phyloP scores from a whole-genome alignment of 2,329 filamentous ascomycete species.

The Paecilomyces dactylethromorphus region DNA sequence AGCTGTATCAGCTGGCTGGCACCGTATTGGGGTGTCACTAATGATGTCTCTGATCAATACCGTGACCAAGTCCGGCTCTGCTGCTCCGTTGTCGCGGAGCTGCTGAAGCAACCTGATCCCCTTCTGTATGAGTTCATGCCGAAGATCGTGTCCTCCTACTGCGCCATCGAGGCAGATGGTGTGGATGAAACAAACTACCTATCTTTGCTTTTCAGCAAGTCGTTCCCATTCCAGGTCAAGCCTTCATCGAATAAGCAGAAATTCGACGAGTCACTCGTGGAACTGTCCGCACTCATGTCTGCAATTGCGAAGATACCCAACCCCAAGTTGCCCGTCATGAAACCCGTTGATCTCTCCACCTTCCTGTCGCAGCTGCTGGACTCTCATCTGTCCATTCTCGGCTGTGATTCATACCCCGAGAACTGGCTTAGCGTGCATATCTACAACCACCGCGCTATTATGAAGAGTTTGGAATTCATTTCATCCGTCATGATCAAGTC shows the following conservation, averaged over 20 bases:
- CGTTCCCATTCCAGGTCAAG: conserved; percentile 81
- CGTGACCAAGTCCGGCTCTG: conserved; percentile 88
- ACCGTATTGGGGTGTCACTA: conserved; percentile 80
- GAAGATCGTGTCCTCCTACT: conserved; percentile 84
- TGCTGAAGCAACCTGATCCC: conserved; percentile 69
- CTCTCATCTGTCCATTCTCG: conserved; percentile 81
- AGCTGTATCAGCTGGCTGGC: conserved; percentile 88
- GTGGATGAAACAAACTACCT: conserved; percentile 55
- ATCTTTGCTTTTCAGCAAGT: conserved; percentile 81
- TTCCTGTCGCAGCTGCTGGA: conserved; percentile 74
- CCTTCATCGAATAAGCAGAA: conserved; percentile 52
- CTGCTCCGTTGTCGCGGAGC: conserved; percentile 84
- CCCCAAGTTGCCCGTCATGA: conserved; percentile 69
- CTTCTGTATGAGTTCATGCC: conserved; percentile 85
- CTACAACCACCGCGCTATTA: conserved; percentile 83
- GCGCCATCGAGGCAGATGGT: conserved; percentile 63
- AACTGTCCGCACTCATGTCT: conserved; percentile 81
- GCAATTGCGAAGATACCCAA: conserved; percentile 68
- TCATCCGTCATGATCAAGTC: conserved; percentile 72
- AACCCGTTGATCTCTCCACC: conserved; percentile 67
- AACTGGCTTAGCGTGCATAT: conserved; percentile 92
- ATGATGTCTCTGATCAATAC: conserved; percentile 74
- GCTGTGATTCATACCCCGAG: conserved; percentile 80
- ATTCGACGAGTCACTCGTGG: conserved; percentile 82
- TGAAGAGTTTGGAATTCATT: conserved; percentile 78